Base-by-base conservation (phyloP, 257 asterid species). In the Jasminum sambac region DNA sequence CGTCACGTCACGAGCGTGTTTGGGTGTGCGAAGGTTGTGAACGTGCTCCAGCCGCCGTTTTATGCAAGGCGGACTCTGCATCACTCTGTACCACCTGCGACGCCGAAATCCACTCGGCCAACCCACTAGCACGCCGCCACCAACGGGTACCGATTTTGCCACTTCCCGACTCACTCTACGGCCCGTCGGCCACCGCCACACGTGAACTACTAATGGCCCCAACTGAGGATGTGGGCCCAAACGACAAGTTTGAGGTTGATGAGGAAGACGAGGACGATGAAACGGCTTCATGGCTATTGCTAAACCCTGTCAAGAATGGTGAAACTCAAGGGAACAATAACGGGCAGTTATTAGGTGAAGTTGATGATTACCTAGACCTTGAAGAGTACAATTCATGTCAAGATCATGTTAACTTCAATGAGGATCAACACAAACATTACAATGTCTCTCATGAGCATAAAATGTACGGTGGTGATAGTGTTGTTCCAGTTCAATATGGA, bases 61-160 rank as follows among this genome's bases (percentile, higher is more conserved):
- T 90, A 1, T 90, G 95, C 84, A 88, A 90, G 75, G 95, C 96
- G 4, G 97, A 91, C 24, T 79, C 95, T 0, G 97, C 96, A 21
- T 89, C 92, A 14, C 91, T 91, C 17, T 91, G 96, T 77, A 63
- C 86, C 57, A 48, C 82, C 72, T 91, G 98, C 75, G 98, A 91
- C 64, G 64, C 88, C 7, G 88, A 89, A 17, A 81, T 92, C 80
- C 98, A 92, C 80, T 88, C 95, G 2, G 98, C 89, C 13, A 89
- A 92, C 69, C 96, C 98, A 3, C 81, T 92, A 39, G 92, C 96
- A 0, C 87, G 92, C 60, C 96, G 98, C 76, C 98, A 89, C 88
- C 90, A 88, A 85, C 91, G 98, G 23, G 86, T 89, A 46, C 95
- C 96, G 0, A 74, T 85, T 24, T 57, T 75, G 64, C 84, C 89